These are phyloP conservation scores for Paraphoma chrysanthemicola DNA, from an alignment of 2,329 filamentous ascomycete species.

Conservation along the genomic window DNA sequence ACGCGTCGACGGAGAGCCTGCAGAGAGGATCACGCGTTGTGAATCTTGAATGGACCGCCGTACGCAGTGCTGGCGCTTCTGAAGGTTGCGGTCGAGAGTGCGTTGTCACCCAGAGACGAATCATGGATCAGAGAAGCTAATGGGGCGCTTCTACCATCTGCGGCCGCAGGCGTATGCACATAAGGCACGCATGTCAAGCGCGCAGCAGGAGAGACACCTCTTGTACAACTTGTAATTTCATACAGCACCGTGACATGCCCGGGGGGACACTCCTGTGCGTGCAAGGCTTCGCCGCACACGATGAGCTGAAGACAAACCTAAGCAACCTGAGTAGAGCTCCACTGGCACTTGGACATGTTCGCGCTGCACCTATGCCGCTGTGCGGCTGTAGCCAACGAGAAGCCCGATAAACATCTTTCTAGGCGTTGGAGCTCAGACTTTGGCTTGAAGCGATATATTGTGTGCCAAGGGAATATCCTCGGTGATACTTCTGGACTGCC, in stretches of 20 bases:
- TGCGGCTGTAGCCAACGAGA: too few relatives aligned
- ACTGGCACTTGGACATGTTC: too few relatives aligned
- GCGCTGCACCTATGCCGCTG: too few relatives aligned
- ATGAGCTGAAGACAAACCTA: too few relatives aligned
- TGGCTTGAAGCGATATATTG: background rate
- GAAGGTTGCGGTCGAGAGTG: constrained; percentile 27
- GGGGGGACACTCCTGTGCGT: too few relatives aligned
- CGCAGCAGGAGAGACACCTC: too few relatives aligned
- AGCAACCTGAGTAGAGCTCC: too few relatives aligned
- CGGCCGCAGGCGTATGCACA: constrained; percentile 13
- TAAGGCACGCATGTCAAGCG: background rate
- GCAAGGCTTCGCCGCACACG: too few relatives aligned
- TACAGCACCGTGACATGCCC: too few relatives aligned
- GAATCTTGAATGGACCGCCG: constrained; percentile 28
- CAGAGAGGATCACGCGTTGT: constrained; percentile 20
- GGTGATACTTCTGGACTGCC: background rate
- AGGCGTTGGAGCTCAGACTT: background rate
- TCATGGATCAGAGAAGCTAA: constrained; percentile 30
- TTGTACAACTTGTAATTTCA: too few relatives aligned
- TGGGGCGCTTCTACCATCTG: constrained; percentile 17
- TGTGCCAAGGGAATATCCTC: background rate
- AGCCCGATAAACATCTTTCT: too few relatives aligned
- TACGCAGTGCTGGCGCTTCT: constrained; percentile 33
- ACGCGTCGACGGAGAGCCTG: constrained; percentile 22
- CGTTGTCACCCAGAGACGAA: constrained; percentile 30